Evolutionary conservation across 305 asterid genomes (phyloP), one percentile per base, ranked within the genome.

Genomic region (Rubia peregrina): DNA sequence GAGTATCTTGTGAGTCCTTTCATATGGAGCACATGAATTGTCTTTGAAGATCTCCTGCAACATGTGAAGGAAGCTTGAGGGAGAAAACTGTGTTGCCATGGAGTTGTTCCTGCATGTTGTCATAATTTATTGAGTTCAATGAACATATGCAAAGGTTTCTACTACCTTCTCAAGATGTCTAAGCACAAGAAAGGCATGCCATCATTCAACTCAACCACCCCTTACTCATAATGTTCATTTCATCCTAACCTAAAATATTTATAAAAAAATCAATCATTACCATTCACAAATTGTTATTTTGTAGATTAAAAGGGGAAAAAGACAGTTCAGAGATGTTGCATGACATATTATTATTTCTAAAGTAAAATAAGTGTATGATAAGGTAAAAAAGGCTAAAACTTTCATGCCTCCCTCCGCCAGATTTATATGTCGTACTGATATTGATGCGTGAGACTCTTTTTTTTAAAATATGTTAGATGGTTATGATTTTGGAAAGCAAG

Each of bases 181-280:
- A 60, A 6, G 21, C 42, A 12, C 19, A 33, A 62, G 67, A 62
- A 62, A 16, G 36, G 46, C 46, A 16, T 62, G 67, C 24, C 3
- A 36, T 62, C 67, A 62, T 36, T 62, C 24, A 62, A 36, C 7
- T n/a, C 51, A 64, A 38, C 49, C 14, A 62, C 67, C 67, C 48
- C 22, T 33, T 41, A 61, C 36, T 38, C 67, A 36, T 17, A 22
- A 51, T 17, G 11, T 62, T 62, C 67, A 38, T 10, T 61, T 38
- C 48, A 63, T 38, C 48, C 26, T 14, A 36, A 22, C 5, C 21
- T 21, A 7, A 44, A n/a, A n/a, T n/a, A n/a, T n/a, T n/a, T n/a
- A n/a, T n/a, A n/a, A n/a, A n/a, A n/a, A n/a, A n/a, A 17, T 16
- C 4, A n/a, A n/a, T 19, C 61, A 55, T 17, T 5, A 6, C 61